phyloP scores from a whole-genome alignment of 2,329 filamentous ascomycete genomes.

The Ceratocystis papillata region DNA sequence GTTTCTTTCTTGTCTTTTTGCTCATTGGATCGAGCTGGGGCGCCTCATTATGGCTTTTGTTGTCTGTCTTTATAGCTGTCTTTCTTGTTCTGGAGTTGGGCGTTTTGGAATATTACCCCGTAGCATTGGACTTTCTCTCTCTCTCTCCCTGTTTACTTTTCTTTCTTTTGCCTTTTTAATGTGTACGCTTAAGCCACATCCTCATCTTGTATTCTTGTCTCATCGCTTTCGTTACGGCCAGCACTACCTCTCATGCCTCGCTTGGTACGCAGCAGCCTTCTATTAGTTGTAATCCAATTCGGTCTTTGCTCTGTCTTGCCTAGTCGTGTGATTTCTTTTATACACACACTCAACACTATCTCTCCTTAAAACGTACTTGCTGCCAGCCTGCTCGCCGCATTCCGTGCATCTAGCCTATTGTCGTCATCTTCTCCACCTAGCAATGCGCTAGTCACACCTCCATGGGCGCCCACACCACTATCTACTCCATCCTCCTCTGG shows the following conservation, averaged over 20 bases:
- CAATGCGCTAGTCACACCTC: constrained; percentile 36
- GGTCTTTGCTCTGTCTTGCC: not conserved
- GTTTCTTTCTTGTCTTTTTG: not conserved
- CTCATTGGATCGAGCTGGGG: too few relatives aligned
- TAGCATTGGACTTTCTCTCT: not conserved
- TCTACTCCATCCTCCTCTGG: not conserved
- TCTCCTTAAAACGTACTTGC: constrained; percentile 71
- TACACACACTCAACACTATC: not conserved
- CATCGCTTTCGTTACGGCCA: not conserved
- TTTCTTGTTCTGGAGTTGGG: not conserved
- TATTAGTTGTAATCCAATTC: not conserved
- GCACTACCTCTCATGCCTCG: not conserved
- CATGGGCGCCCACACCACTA: constrained; percentile 31
- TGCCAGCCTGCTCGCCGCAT: constrained; percentile 85
- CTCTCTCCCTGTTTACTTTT: not conserved
- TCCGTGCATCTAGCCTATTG: constrained; percentile 87
- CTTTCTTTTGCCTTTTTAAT: not conserved
- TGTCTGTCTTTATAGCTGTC: not conserved
- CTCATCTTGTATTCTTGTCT: too few relatives aligned
- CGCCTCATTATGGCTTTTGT: not conserved
- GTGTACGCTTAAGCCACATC: too few relatives aligned
- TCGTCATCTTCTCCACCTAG: constrained; percentile 76
- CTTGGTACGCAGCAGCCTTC: not conserved
- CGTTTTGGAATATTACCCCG: not conserved
- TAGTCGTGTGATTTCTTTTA: not conserved